Evolutionary conservation across 73 alveolate species (phyloP).

Genomic region (Paramecium caudatum): DNA sequence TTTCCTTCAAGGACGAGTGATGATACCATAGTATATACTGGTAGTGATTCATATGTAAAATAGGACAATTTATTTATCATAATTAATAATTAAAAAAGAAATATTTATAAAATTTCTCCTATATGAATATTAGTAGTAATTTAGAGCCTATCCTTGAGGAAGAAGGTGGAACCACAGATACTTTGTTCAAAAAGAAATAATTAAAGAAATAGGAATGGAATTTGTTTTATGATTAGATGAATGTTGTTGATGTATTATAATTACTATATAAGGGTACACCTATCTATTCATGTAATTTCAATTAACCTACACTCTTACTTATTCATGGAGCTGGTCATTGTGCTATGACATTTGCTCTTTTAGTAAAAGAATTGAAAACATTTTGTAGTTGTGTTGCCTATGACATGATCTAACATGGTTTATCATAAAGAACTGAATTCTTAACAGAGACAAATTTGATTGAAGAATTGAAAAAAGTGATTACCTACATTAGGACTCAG

Average conservation of each 20-base stretch:
- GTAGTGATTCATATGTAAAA: constrained; percentile 33
- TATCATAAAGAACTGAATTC: background rate
- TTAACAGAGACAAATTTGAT: background rate
- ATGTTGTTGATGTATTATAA: background rate
- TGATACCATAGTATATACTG: background rate
- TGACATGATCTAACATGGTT: constrained; percentile 52
- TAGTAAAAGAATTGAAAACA: background rate
- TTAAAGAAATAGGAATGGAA: constrained; percentile 4
- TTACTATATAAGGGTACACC: background rate
- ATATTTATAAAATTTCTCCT: background rate
- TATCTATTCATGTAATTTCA: background rate
- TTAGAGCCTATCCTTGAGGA: background rate
- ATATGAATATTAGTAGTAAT: background rate
- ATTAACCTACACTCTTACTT: background rate
- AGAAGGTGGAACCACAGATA: constrained; percentile 21
- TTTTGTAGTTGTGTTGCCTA: constrained; percentile 35
- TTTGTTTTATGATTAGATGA: background rate
- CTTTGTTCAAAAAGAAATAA: background rate
- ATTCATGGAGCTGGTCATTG: constrained; percentile 59
- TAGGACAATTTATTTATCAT: constrained; percentile 3
- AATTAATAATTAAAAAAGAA: background rate
- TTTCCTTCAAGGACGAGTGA: background rate
- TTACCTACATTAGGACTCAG: background rate
- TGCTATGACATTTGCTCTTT: constrained; percentile 44
- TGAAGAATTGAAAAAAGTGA: background rate